Conservation (phyloP, 192 early-diverging fungal species). For the Podila epicladia region DNA sequence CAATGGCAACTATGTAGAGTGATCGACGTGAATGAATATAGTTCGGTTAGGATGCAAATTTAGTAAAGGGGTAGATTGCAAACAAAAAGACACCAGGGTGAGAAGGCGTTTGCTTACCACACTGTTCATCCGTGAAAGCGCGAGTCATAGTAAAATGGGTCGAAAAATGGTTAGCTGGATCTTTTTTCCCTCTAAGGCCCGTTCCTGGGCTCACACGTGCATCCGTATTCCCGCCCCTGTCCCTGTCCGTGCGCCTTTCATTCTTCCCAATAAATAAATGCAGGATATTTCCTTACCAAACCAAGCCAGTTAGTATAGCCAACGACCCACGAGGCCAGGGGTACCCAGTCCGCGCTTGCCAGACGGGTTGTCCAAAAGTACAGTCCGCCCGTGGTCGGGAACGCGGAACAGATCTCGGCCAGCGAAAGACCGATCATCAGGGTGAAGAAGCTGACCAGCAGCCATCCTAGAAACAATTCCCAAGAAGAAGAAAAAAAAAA, state of each 20-base stretch:
- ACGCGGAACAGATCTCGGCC: constrained; percentile 65
- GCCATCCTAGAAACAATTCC: constrained; percentile 46
- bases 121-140: too few species aligned
- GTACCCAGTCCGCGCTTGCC: constrained; percentile 56
- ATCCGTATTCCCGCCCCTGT: too few species aligned
- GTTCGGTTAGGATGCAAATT: too few species aligned
- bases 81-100: too few species aligned
- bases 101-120: too few species aligned
- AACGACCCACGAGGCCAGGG: constrained; percentile 62
- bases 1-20: constrained; percentile 48
- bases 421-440: constrained; percentile 56
- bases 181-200: too few species aligned
- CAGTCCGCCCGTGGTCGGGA: constrained; percentile 60
- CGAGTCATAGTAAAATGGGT: too few species aligned
- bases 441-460: constrained; percentile 57
- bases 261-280: neutral
- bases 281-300: constrained; percentile 34
- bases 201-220: too few species aligned
- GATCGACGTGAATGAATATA: neutral
- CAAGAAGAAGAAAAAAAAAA: neutral
- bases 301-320: constrained; percentile 65
- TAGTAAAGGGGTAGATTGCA: neutral
- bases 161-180: too few species aligned
- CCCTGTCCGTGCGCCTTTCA: neutral
- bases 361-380: constrained; percentile 65